Conservation (phyloP, 345 rosid species). For the Citropsis articulata region DNA sequence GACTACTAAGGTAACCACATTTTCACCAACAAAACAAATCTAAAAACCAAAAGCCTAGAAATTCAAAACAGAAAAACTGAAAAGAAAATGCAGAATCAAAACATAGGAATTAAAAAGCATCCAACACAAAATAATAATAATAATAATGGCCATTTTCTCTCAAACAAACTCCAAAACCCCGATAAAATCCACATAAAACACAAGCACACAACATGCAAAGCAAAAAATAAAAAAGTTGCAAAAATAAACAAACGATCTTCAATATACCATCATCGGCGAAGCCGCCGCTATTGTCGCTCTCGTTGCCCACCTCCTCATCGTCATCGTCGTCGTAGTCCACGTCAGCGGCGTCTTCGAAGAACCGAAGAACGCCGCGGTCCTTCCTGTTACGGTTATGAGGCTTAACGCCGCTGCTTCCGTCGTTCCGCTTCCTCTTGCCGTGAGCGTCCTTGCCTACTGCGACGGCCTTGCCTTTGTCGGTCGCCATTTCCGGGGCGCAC, state of each 20-base stretch:
- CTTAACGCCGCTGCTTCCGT: conserved; percentile 31
- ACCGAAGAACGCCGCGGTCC: conserved; percentile 52
- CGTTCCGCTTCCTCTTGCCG: conserved; percentile 31
- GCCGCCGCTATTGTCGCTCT: conserved; percentile 36
- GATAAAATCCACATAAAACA: conserved; percentile 1
- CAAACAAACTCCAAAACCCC: conserved; percentile 7
- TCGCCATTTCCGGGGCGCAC: conserved; percentile 9
- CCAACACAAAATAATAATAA: not conserved
- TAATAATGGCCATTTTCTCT: not conserved
- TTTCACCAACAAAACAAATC: not conserved
- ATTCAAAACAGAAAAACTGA: not conserved
- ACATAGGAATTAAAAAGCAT: not conserved
- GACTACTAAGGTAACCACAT: not conserved
- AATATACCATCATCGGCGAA: conserved; percentile 35
- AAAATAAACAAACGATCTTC: not conserved
- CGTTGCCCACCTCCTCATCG: conserved; percentile 11
- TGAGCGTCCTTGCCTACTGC: not conserved
- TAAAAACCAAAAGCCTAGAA: not conserved
- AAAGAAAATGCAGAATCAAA: not conserved
- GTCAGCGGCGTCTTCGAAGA: conserved; percentile 61
- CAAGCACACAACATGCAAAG: not conserved
- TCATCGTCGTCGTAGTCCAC: conserved; percentile 32
- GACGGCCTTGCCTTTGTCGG: conserved; percentile 13
- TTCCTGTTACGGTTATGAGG: conserved; percentile 36
- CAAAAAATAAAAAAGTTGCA: not conserved